phyloP scores from a whole-genome alignment of 2,329 filamentous ascomycete species.

The Rosellinia necatrix region DNA sequence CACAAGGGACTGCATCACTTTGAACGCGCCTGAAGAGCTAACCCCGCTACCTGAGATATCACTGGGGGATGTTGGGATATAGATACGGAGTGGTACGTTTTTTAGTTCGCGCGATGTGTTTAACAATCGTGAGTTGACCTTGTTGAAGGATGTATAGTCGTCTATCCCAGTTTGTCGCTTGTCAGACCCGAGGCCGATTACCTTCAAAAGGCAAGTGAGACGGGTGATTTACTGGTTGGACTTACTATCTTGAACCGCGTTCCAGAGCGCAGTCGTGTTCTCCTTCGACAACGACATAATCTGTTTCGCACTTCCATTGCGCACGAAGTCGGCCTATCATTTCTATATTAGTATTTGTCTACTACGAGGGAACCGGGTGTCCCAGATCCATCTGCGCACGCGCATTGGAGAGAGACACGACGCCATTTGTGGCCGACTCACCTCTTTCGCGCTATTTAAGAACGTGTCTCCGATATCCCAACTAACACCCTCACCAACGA shows the following conservation, averaged over 20 bases:
- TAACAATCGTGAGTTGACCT: constrained; percentile 77
- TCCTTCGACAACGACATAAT: constrained; percentile 89
- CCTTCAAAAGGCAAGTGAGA: neutral
- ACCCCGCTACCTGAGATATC: constrained; percentile 38
- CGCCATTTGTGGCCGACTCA: constrained; percentile 37
- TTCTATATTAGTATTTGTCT: constrained; percentile 5
- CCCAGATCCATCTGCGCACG: neutral
- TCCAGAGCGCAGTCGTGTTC: constrained; percentile 82
- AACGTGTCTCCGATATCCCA: constrained; percentile 68
- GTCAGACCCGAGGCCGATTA: neutral
- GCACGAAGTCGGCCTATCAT: constrained; percentile 78
- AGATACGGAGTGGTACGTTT: constrained; percentile 86
- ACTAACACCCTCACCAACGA: constrained; percentile 57
- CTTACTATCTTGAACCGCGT: constrained; percentile 73
- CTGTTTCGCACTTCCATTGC: constrained; percentile 85
- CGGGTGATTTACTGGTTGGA: neutral
- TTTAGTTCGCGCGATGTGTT: constrained; percentile 75
- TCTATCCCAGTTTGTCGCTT: constrained; percentile 72
- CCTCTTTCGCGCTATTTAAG: constrained; percentile 67
- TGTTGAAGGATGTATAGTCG: constrained; percentile 72
- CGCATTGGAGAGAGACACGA: neutral
- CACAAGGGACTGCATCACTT: constrained; percentile 77
- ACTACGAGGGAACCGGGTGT: neutral
- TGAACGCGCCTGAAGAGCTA: constrained; percentile 58
- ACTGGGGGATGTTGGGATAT: constrained; percentile 67